Evolutionary conservation across 441 rosid genomes (phyloP), one percentile per base, ranked within the genome.

Genomic region (Euphorbia celastroides): DNA sequence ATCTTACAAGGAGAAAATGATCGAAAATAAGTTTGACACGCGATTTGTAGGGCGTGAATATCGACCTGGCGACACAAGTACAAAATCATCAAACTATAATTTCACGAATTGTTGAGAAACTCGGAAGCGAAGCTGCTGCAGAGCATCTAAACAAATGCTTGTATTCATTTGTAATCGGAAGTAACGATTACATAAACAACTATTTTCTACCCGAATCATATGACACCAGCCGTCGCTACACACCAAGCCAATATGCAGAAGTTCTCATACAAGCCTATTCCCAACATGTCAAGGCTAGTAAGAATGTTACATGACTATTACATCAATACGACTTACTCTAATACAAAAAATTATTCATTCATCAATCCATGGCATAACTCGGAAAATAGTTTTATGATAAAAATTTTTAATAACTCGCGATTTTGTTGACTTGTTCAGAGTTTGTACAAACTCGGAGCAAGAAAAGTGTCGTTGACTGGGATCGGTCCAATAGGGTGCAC

Each of bases 401-500:
- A n/a, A n/a, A n/a, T n/a, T n/a, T n/a, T n/a, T n/a, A n/a, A n/a
- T n/a, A n/a, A n/a, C n/a, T n/a, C n/a, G n/a, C n/a, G n/a, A n/a
- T n/a, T n/a, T n/a, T n/a, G n/a, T n/a, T n/a, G n/a, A n/a, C n/a
- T 27, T 22, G 13, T 67, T 58, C 17, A 89, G 93, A 69, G 51
- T 13, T 64, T 89, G 66, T 67, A 83, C 65, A 62, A 61, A 36
- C 62, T 38, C 14, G 89, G 93, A 64, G 96, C 89, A 58, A 78
- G 85, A 70, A 85, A 75, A 74, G 72, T 85, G 75, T 69, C 72
- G 2, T 2, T 87, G 67, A 54, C 69, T 17, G 90, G 88, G 61
- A 12, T 83, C 0, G 81, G 76, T 14, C 76, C 73, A 3, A 68
- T 84, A 14, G 88, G 96, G 28, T 85, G 91, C 76, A 80, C 80